These are phyloP conservation scores for Isochrysis galbana DNA, from an alignment of 78 protist species.

Conservation along the genomic window DNA sequence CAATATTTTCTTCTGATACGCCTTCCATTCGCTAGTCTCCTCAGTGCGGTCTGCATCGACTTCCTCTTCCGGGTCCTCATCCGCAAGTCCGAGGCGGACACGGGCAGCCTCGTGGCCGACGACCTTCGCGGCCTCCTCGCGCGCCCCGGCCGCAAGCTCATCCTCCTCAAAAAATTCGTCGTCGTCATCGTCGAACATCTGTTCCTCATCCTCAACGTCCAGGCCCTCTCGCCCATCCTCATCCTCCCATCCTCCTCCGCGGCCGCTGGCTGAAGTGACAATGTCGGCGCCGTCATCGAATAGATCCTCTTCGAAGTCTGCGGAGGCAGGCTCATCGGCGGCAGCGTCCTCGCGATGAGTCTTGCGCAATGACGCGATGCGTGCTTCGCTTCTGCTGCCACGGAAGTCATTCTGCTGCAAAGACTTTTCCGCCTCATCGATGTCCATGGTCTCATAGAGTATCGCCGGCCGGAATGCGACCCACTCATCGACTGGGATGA, in stretches of 20 bases:
- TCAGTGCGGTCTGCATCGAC: background rate
- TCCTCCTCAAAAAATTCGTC: background rate
- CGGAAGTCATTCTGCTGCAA: background rate
- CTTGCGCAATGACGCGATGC: background rate
- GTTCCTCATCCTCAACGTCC: background rate
- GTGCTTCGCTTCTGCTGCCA: background rate
- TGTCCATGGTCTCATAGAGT: background rate
- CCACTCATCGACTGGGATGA: background rate
- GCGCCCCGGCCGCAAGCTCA: background rate
- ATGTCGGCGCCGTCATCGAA: background rate
- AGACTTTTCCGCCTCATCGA: background rate
- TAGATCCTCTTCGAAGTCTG: background rate
- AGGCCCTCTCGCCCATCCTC: background rate
- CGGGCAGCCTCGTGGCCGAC: background rate
- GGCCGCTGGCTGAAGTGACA: background rate
- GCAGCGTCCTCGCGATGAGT: background rate
- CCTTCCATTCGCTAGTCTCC: background rate
- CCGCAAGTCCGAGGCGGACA: background rate
- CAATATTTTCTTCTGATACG: background rate
- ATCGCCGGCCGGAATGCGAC: background rate
- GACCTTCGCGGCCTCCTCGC: background rate
- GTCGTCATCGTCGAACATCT: background rate
- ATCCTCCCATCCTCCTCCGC: too few relatives aligned
- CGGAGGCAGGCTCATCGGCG: background rate
- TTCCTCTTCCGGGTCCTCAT: background rate